Percentiles rank a stretch among this genome's conserved stretches.
Evolutionary conservation across 2,329 filamentous ascomycete genomes (phyloP).

Genomic region (Chrysosphaeria jannelii): DNA sequence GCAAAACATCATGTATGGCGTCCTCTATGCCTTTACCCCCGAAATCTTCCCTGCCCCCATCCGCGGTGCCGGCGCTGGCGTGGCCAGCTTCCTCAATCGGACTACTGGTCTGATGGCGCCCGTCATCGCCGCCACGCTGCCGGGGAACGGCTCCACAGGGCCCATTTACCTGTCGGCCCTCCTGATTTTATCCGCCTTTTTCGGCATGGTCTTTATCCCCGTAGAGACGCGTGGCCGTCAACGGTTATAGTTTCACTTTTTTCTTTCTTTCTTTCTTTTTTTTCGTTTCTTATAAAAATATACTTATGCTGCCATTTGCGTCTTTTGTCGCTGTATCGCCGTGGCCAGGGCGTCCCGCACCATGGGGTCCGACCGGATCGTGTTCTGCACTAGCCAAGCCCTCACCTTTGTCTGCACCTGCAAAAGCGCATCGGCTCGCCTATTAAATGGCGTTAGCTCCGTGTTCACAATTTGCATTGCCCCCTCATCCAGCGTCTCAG

Average conservation of each 20-base stretch:
- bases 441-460: constrained; percentile 53
- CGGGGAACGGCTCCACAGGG: constrained; percentile 23
- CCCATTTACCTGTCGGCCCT: constrained; percentile 26
- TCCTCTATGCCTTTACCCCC: constrained; percentile 47
- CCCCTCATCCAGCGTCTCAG: constrained; percentile 34
- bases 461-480: constrained; percentile 38
- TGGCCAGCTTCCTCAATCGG: constrained; percentile 41
- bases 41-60: constrained; percentile 48
- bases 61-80: constrained; percentile 40
- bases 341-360: constrained; percentile 51
- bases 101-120: constrained; percentile 37
- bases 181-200: constrained; percentile 26
- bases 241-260: constrained; percentile 12
- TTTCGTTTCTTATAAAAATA: background rate
- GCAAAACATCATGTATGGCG: constrained; percentile 51
- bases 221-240: constrained; percentile 31
- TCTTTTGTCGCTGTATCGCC: constrained; percentile 29
- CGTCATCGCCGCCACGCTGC: constrained; percentile 29
- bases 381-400: constrained; percentile 72
- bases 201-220: constrained; percentile 26
- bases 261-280: background rate
- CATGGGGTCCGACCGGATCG: constrained; percentile 47
- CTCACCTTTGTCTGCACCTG: constrained; percentile 43
- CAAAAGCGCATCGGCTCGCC: constrained; percentile 31
- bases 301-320: constrained; percentile 22